These are phyloP conservation scores for Naganishia onofrii DNA, from an alignment of 768 basidiomycete genomes.

Conservation along the genomic window DNA sequence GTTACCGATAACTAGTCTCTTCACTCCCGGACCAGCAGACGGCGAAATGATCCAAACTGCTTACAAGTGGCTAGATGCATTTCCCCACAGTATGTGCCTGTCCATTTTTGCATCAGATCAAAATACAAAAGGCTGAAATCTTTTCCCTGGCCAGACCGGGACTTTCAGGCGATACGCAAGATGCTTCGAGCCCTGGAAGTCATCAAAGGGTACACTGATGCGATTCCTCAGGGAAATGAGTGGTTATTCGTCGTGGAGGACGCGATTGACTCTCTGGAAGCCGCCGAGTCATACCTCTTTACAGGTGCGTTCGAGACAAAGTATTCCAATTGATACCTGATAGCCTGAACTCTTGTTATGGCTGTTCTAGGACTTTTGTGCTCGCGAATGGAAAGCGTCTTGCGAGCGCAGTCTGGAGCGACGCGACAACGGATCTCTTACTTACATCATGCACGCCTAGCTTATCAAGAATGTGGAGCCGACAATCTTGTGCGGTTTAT, in stretches of 20 bases:
- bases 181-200: not conserved
- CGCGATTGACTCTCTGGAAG: constrained; percentile 3
- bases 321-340: not conserved
- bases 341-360: no score
- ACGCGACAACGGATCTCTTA: not conserved
- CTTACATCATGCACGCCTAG: not conserved
- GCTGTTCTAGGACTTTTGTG: not conserved
- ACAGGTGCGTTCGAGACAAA: not conserved
- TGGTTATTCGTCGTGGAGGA: constrained; percentile 5
- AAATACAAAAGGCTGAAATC: not conserved
- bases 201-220: not conserved
- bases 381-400: not conserved
- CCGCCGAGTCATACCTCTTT: constrained; percentile 4
- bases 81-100: constrained; percentile 7
- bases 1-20: not conserved
- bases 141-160: not conserved
- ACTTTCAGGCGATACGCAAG: constrained; percentile 11
- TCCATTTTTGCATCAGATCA: not conserved
- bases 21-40: no score
- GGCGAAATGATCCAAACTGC: not conserved
- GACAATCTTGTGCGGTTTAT: not conserved
- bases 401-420: not conserved
- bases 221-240: no score
- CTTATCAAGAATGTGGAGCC: not conserved
- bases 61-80: not conserved